Conservation (phyloP, 768 basidiomycete species). For the Hirschioporus abietinus region DNA sequence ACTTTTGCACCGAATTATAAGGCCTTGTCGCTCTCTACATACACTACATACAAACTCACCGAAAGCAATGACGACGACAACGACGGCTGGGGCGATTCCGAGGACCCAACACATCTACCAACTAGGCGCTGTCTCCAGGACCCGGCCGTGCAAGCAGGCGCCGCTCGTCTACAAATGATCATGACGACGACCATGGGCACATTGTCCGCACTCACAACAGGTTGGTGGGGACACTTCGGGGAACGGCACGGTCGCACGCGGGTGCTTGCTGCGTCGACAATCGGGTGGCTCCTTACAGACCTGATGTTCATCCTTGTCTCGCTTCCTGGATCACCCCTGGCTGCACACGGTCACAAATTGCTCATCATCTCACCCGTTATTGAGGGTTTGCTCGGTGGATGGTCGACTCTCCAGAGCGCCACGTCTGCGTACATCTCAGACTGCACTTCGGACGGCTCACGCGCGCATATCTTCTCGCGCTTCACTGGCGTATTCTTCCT, state of each 20-base stretch:
- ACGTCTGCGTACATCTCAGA: slow-evolving; percentile 66
- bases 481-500: slow-evolving; percentile 73
- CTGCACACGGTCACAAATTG: slow-evolving; percentile 63
- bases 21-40: slow-evolving; percentile 14
- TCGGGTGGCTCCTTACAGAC: slow-evolving; percentile 77
- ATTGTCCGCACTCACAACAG: slow-evolving; percentile 77
- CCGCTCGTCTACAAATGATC: slow-evolving; percentile 69
- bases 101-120: slow-evolving; percentile 34
- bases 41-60: slow-evolving; percentile 5
- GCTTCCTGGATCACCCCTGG: slow-evolving; percentile 50
- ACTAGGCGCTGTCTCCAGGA: slow-evolving; percentile 37
- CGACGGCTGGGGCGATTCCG: slow-evolving; percentile 26
- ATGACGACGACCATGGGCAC: slow-evolving; percentile 75
- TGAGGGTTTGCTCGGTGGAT: slow-evolving; percentile 80
- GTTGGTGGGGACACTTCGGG: slow-evolving; percentile 81
- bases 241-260: slow-evolving; percentile 73
- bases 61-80: slow-evolving; percentile 16
- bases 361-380: slow-evolving; percentile 73
- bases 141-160: slow-evolving; percentile 59
- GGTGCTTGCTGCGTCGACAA: slow-evolving; percentile 58
- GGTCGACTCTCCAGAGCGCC: slow-evolving; percentile 59
- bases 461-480: slow-evolving; percentile 49
- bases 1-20: slow-evolving; percentile 4
- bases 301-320: slow-evolving; percentile 76
- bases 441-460: slow-evolving; percentile 80